Base-by-base conservation (phyloP, 164 flowering plant genomes). In the Cinnamomum micranthum region DNA sequence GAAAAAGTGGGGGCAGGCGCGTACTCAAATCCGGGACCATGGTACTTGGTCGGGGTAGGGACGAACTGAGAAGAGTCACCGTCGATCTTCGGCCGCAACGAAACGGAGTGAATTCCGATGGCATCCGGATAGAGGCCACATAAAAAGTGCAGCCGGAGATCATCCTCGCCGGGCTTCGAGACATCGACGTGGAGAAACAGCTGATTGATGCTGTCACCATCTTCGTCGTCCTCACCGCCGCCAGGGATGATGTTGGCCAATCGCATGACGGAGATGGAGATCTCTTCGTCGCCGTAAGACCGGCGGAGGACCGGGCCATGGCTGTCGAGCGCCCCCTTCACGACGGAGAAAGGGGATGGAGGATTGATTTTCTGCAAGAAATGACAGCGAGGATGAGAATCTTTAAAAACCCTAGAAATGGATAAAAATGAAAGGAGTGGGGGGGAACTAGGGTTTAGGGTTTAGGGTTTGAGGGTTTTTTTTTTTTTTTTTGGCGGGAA, bases 91-190 rank as follows among this genome's bases (percentile, higher is more conserved):
- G 91, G 87, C 75, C 88, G 78, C 87, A 94, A 47, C 0, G 93
- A 83, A 71, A 92, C 90, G 14, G 97, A 87, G 75, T 92, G 97
- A 76, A 94, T 91, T 27, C 98, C 97, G 65, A 94, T 58, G 3
- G 97, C 97, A 72, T 92, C 97, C 0, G 95, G 93, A 79, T 92
- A 92, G 81, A 94, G 74, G 10, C 95, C 95, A 75, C 98, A 94
- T 0, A 92, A 85, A 69, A 94, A 87, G 76, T 87, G 90, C 76
- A 94, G 64, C 27, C 86, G 80, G 11, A 41, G 47, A 0, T 87
- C 79, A 9, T 77, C 63, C 68, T 74, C 85, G 0, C 82, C 86
- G 23, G 92, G 91, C 83, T 89, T 94, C 10, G 95, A 80, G 17
- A 94, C 80, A 62, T 87, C 86, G 27, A 92, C 92, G 68, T 91